A percentile compares a stretch with the other conserved stretches of the same genome.
phyloP scores from a whole-genome alignment of 2,329 filamentous ascomycete species.

The Hortaea sp. region DNA sequence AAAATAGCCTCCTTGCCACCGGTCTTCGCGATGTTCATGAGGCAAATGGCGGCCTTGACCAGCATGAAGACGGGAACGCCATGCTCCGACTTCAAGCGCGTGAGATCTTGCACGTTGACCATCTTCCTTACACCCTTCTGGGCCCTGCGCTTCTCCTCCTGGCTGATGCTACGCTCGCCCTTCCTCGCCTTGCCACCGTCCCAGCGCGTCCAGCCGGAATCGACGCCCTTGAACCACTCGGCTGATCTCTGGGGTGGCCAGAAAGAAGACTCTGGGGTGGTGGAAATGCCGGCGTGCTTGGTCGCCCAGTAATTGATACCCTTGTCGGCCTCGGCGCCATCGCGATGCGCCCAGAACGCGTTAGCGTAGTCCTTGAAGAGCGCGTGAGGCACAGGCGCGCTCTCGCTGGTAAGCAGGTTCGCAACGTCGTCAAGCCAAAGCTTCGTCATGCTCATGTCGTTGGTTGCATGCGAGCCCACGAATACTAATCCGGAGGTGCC shows the following conservation, averaged over 20 bases:
- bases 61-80: conserved; percentile 25
- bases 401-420: conserved; percentile 16
- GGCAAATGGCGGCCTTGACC: conserved; percentile 23
- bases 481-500: conserved; percentile 21
- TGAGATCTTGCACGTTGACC: conserved; percentile 18
- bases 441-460: conserved; percentile 26
- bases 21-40: conserved; percentile 21
- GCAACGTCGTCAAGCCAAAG: conserved; percentile 24
- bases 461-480: conserved; percentile 21
- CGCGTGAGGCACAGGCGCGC: conserved; percentile 17
- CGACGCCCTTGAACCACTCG: conserved; percentile 25
- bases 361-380: conserved; percentile 23
- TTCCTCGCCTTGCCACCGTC: conserved; percentile 16
- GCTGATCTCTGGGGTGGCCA: conserved; percentile 22
- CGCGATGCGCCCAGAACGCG: conserved; percentile 21
- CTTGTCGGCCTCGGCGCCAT: conserved; percentile 18
- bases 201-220: conserved; percentile 19
- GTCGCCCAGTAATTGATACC: conserved; percentile 21
- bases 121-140: conserved; percentile 21
- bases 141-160: conserved; percentile 15
- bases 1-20: conserved; percentile 24
- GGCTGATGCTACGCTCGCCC: conserved; percentile 14
- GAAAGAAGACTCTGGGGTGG: conserved; percentile 15
- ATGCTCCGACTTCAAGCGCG: conserved; percentile 22
- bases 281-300: conserved; percentile 19